Evolutionary conservation across 371 early-diverging fungal genomes (phyloP), one percentile per base, ranked within the genome.

Genomic region (Mucor circinelloides): DNA sequence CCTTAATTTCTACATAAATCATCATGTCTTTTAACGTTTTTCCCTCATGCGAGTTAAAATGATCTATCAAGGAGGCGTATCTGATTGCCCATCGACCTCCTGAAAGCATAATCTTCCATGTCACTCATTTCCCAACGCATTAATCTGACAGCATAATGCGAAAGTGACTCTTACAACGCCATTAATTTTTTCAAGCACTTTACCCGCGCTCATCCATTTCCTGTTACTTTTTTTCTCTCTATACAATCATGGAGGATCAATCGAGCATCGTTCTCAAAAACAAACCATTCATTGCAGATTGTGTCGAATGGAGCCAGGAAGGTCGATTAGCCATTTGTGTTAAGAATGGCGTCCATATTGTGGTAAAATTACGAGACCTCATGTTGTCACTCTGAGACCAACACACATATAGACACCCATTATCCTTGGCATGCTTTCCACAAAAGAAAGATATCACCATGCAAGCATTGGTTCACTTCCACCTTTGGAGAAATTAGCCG

Each of bases 251-350:
- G 77, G 77, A 77, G 52, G 58, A 63, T 40, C 74, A 70, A 34
- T 59, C 70, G 10, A 61, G 68, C 25, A 56, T 69, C 15, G 15
- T 56, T 12, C 59, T 77, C 7, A 64, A 61, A 17, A 30, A 54
- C 21, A 60, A 60, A 23, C 78, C 76, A 3, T 67, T 61, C 30
- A 27, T 69, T 13, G 2, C 17, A 17, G 66, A 75, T 31, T 60
- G 68, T 38, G 58, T 73, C 27, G 42, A 68, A 25, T 71, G 73
- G 66, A 73, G 62, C 36, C 70, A 78, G 19, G 76, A 75, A 15
- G 60, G 72, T 3, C 68, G 72, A 28, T 25, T 78, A 3, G 60
- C 60, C 17, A 42, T 75, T 19, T 75, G 76, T 46, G 30, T 73
- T 31, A 65, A 69, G 13, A 59, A 34, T 17, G 44, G 57, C 17